phyloP scores from a whole-genome alignment of 352 stramenopile genomes.

The Globisporangium cystogenes region DNA sequence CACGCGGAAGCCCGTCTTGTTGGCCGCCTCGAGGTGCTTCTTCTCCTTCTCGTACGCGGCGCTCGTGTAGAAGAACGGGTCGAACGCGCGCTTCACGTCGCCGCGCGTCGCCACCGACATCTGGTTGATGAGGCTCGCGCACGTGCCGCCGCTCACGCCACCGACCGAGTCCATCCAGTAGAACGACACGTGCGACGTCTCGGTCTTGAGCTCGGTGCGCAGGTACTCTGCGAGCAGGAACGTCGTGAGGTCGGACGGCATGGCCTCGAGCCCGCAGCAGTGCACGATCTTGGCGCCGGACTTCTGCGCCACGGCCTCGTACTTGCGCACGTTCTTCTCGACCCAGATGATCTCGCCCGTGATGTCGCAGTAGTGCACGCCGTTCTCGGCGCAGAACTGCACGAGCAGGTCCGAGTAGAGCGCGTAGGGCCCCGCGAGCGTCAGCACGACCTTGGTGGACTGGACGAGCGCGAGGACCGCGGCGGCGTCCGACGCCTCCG shows the following conservation, averaged over 20 bases:
- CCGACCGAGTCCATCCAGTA: constrained; percentile 27
- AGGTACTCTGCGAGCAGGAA: constrained; percentile 54
- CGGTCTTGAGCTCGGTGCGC: constrained; percentile 21
- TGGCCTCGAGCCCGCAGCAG: constrained; percentile 80
- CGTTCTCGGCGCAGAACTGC: constrained; percentile 69
- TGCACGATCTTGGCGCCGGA: constrained; percentile 73
- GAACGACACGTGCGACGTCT: constrained; percentile 19
- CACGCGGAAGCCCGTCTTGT: constrained; percentile 20
- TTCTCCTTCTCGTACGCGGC: constrained; percentile 17
- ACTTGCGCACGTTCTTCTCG: constrained; percentile 56
- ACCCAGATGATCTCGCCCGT: constrained; percentile 86
- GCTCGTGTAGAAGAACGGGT: constrained; percentile 37
- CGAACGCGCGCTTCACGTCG: constrained; percentile 16
- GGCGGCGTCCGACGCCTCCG: constrained; percentile 33
- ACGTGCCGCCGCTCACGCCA: constrained; percentile 41
- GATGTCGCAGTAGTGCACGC: constrained; percentile 89
- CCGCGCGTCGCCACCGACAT: constrained; percentile 11
- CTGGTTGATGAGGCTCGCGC: constrained; percentile 25
- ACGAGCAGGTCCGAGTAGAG: constrained; percentile 75
- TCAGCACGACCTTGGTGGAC: constrained; percentile 66
- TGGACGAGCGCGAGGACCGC: constrained; percentile 50
- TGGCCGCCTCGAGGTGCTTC: constrained; percentile 12
- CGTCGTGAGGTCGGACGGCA: constrained; percentile 68
- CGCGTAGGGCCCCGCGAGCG: constrained; percentile 73
- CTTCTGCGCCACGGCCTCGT: constrained; percentile 35